Evolutionary conservation across 306 rosid genomes (phyloP), one percentile per base, ranked within the genome.

Genomic region (Phaseolus lunatus): DNA sequence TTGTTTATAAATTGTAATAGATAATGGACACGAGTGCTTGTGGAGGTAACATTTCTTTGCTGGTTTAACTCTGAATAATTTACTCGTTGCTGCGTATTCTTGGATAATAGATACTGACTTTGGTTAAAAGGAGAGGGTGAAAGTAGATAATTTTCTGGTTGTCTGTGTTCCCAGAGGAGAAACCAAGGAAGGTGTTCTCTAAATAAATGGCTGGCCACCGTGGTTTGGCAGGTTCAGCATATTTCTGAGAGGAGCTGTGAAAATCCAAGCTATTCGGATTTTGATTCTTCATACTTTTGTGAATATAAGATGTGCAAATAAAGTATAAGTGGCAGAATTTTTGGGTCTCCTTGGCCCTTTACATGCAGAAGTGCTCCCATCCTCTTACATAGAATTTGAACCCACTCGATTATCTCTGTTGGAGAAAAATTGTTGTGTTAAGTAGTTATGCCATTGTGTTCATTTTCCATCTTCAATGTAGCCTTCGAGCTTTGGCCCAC

Each of bases 261-360:
- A 65, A 62, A 52, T 26, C 64, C 29, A 47, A 33, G 70, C 27
- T 18, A 52, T 69, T 61, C 18, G 1, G 22, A 31, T 26, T 79
- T 78, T 57, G 49, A 23, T 57, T 73, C 19, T 47, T 66, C 61
- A 10, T 39, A 11, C 41, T 68, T 48, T 11, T 26, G 27, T 67
- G 31, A 72, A 44, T 67, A 12, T 7, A 54, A 27, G 47, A 43
- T 73, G 29, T 62, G 73, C 29, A 41, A 59, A 52, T 78, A 53
- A 59, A 50, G 53, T 57, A 19, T 41, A 29, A 27, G 53, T 7
- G 54, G 49, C 18, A 44, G 39, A 23, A 45, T 29, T 72, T 33
- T 73, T 33, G 16, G 45, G 63, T 39, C 16, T 54, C 27, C n/a
- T 64, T 64, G 6, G n/a, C 52, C 56, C 26, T 57, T 57, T 45